Percentiles rank a stretch among this genome's conserved stretches.
phyloP scores from a whole-genome alignment of 208 protist species.

The Acanthamoeba lenticulata region DNA sequence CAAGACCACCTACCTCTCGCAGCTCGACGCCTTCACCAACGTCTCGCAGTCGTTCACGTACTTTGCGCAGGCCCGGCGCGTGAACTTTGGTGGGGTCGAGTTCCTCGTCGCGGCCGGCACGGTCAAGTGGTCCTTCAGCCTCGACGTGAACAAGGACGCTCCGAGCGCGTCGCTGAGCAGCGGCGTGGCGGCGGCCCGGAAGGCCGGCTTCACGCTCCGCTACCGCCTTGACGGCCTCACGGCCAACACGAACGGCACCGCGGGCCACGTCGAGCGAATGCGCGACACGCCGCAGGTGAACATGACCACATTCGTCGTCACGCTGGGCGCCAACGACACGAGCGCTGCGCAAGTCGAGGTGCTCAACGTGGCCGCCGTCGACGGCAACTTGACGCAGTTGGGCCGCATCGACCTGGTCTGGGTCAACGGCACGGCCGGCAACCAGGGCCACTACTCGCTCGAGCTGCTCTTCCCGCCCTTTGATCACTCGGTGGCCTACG shows the following conservation, averaged over 20 bases:
- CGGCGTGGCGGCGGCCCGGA: not conserved
- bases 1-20: not conserved
- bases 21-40: not conserved
- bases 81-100: not conserved
- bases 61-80: not conserved
- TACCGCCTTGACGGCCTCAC: not conserved
- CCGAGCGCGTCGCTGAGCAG: not conserved
- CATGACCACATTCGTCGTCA: constrained; percentile 27
- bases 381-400: not conserved
- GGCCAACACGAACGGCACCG: not conserved
- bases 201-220: constrained; percentile 16
- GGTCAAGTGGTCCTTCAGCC: constrained; percentile 38
- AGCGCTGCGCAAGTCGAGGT: not conserved
- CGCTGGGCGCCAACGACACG: not conserved
- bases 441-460: not conserved
- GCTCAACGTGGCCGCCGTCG: not conserved
- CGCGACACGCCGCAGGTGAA: not conserved
- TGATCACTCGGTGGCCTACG: not conserved
- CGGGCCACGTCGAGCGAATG: not conserved
- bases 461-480: constrained; percentile 16
- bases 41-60: not conserved
- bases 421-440: not conserved
- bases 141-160: not conserved
- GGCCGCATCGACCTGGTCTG: not conserved
- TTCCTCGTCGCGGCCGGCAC: not conserved